These are phyloP conservation scores for Dothidotthia symphoricarpi DNA, from an alignment of 2,329 filamentous ascomycete species.

Conservation along the genomic window DNA sequence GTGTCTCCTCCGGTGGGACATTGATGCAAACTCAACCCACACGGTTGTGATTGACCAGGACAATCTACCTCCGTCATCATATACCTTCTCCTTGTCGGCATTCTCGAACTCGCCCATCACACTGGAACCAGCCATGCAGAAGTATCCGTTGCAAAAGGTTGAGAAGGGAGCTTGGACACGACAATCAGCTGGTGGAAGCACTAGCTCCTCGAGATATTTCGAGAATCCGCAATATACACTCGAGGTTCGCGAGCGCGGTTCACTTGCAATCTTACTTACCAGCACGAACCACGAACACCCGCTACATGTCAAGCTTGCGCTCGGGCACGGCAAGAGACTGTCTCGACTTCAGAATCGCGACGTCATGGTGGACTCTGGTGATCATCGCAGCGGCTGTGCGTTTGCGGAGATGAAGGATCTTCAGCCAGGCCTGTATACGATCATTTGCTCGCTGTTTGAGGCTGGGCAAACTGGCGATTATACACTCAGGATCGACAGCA, in stretches of 20 bases:
- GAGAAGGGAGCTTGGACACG: slow-evolving; percentile 69
- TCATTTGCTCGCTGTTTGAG: slow-evolving; percentile 90
- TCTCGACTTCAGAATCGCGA: slow-evolving; percentile 70
- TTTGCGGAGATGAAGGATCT: slow-evolving; percentile 62
- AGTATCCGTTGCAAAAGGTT: slow-evolving; percentile 60
- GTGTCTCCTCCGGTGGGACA: slow-evolving; percentile 74
- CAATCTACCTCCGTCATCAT: slow-evolving; percentile 67
- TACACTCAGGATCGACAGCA: slow-evolving; percentile 70
- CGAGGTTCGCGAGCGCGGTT: slow-evolving; percentile 54
- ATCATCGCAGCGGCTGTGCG: slow-evolving; percentile 79
- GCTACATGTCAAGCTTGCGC: slow-evolving; percentile 81
- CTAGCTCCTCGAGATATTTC: slow-evolving; percentile 72
- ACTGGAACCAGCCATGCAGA: slow-evolving; percentile 61
- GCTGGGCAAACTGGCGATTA: slow-evolving; percentile 73
- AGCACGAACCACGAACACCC: slow-evolving; percentile 65
- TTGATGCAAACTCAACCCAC: slow-evolving; percentile 52
- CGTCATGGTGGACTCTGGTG: slow-evolving; percentile 78
- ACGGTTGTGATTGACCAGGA: slow-evolving; percentile 75
- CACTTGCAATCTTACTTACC: slow-evolving; percentile 72
- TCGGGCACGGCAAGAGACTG: slow-evolving; percentile 71
- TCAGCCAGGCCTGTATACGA: slow-evolving; percentile 73
- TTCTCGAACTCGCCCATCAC: slow-evolving; percentile 67
- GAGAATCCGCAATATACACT: slow-evolving; percentile 85
- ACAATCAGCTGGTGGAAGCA: slow-evolving; percentile 80
- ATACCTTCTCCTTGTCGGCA: slow-evolving; percentile 84